These are phyloP conservation scores for Nothophaeocryptopus gaeumannii DNA, from an alignment of 2,329 filamentous ascomycete species.

Conservation along the genomic window DNA sequence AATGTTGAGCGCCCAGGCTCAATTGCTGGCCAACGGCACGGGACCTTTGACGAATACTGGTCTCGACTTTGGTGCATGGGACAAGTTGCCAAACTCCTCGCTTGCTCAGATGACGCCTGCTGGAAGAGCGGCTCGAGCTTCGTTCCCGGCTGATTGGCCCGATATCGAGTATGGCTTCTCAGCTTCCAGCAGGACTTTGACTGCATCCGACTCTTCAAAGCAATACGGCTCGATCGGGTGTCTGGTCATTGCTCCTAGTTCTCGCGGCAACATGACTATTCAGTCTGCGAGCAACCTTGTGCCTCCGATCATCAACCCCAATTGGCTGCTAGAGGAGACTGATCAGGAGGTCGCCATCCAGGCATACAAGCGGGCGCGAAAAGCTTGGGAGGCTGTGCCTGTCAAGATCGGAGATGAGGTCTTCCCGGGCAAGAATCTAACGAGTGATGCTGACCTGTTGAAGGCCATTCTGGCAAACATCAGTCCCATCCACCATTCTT, in stretches of 20 bases:
- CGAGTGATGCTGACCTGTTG: slow-evolving; percentile 47
- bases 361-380: slow-evolving; percentile 33
- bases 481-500: slow-evolving; percentile 18
- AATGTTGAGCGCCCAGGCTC: slow-evolving; percentile 9
- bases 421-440: slow-evolving; percentile 39
- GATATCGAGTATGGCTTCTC: slow-evolving; percentile 30
- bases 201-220: slow-evolving; percentile 27
- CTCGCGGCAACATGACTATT: slow-evolving; percentile 38
- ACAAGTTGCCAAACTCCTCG: slow-evolving; percentile 20
- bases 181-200: slow-evolving; percentile 11
- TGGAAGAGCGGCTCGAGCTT: slow-evolving; percentile 5
- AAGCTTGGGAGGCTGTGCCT: slow-evolving; percentile 26
- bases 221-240: slow-evolving; percentile 36
- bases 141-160: slow-evolving; percentile 37
- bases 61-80: slow-evolving; percentile 17
- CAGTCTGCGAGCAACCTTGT: slow-evolving; percentile 27
- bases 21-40: slow-evolving; percentile 18
- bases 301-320: slow-evolving; percentile 37
- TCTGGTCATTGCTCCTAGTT: slow-evolving; percentile 34
- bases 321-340: slow-evolving; percentile 36
- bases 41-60: slow-evolving; percentile 27
- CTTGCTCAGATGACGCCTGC: slow-evolving; percentile 13
- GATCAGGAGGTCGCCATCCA: slow-evolving; percentile 37
- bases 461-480: slow-evolving; percentile 27
- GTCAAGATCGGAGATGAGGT: slow-evolving; percentile 38